Percentiles rank a stretch among this genome's conserved stretches.
phyloP scores from a whole-genome alignment of 768 basidiomycete species.

The Psilocybe cubensis region DNA sequence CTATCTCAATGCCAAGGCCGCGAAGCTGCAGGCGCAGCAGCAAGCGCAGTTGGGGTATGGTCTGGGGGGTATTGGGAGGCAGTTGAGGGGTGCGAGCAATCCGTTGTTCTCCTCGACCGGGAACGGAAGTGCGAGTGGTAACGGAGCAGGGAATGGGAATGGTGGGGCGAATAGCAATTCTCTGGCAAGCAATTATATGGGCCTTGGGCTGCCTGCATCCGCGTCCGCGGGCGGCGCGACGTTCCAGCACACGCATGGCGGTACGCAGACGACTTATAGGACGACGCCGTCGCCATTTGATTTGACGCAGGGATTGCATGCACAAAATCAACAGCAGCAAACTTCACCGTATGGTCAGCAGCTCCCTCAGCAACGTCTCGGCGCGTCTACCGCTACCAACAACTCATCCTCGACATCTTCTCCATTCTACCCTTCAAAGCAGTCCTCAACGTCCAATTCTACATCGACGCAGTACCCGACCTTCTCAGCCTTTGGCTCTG shows the following conservation, averaged over 20 bases:
- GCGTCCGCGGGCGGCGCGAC: conserved; percentile 33
- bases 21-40: conserved; percentile 32
- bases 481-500: too few species aligned
- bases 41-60: conserved; percentile 30
- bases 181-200: conserved; percentile 33
- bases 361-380: background rate
- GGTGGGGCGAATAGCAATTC: conserved; percentile 17
- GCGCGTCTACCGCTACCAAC: too few species aligned
- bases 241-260: conserved; percentile 40
- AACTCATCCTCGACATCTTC: too few species aligned
- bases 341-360: background rate
- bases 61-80: conserved; percentile 32
- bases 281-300: conserved; percentile 48
- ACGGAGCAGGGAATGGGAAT: too few species aligned
- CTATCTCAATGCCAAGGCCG: conserved; percentile 56
- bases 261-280: conserved; percentile 42
- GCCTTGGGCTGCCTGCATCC: conserved; percentile 30
- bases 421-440: too few species aligned
- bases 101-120: conserved; percentile 23
- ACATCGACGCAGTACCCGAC: too few species aligned
- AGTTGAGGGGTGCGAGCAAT: conserved; percentile 35
- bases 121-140: background rate
- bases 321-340: background rate
- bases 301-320: conserved; percentile 42
- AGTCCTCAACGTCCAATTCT: too few species aligned